phyloP scores from a whole-genome alignment of 306 rosid genomes.

The Aeschynomene evenia region DNA sequence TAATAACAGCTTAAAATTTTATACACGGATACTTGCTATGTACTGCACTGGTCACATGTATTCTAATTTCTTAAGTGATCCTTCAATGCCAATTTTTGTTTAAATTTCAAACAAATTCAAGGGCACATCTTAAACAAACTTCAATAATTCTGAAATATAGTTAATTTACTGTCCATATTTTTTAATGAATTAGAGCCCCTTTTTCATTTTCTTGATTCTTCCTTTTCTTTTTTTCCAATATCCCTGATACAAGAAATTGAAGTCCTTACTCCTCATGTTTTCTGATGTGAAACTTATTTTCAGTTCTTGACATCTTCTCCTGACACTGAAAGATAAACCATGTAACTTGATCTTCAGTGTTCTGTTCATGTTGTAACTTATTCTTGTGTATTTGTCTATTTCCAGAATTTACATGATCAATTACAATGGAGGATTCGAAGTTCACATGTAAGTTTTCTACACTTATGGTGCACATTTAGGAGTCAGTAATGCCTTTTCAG shows the following conservation, averaged over 20 bases:
- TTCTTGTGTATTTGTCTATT: constrained; percentile 29
- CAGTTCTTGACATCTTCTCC: too few species aligned
- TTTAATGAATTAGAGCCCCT: background rate
- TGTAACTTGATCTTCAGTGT: background rate
- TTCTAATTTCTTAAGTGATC: constrained; percentile 22
- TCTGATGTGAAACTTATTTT: too few species aligned
- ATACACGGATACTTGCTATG: constrained; percentile 18
- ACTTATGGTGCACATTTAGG: constrained; percentile 19
- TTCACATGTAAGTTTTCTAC: constrained; percentile 79
- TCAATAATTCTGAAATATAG: background rate
- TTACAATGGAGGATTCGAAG: constrained; percentile 93
- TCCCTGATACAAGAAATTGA: too few species aligned
- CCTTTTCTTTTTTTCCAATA: too few species aligned
- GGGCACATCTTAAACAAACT: background rate
- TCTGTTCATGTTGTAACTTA: background rate
- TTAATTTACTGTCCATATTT: background rate
- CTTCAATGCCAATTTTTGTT: constrained; percentile 16
- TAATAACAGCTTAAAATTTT: constrained; percentile 21
- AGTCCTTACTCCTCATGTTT: too few species aligned
- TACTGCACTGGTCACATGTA: constrained; percentile 4
- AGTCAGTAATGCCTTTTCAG: background rate
- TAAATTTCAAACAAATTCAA: background rate
- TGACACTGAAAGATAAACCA: too few species aligned
- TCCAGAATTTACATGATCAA: constrained; percentile 87
- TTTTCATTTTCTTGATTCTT: too few species aligned